phyloP scores from a whole-genome alignment of 2,329 filamentous ascomycete genomes.

The Fusarium sp. region DNA sequence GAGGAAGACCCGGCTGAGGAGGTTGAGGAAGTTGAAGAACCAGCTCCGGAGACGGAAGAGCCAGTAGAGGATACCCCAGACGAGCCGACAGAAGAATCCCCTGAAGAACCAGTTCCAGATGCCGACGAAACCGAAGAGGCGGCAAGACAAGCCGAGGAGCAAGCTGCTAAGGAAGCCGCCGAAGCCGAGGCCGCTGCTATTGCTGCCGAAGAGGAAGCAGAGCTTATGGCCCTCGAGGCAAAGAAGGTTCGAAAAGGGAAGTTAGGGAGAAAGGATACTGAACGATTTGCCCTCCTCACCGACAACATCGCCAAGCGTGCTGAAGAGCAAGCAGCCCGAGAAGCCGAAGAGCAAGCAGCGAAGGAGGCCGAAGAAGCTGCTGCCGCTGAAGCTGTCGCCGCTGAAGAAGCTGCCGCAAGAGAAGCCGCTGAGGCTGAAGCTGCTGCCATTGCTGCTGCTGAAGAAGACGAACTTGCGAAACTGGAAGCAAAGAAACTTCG shows the following conservation, averaged over 20 bases:
- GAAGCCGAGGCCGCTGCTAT: conserved; percentile 48
- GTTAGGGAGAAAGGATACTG: conserved; percentile 58
- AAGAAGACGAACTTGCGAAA: conserved; percentile 33
- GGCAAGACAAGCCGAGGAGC: conserved; percentile 29
- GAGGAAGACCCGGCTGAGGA: conserved; percentile 37
- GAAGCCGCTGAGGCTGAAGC: conserved; percentile 30
- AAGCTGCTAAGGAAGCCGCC: conserved; percentile 33
- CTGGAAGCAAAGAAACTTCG: conserved; percentile 33
- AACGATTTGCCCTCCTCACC: conserved; percentile 55
- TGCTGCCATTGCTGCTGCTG: conserved; percentile 21
- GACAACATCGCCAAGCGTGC: conserved; percentile 51
- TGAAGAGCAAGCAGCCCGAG: conserved; percentile 50
- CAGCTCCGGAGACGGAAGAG: conserved; percentile 4
- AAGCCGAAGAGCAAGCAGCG: conserved; percentile 39
- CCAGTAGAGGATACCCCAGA: conserved; percentile 10
- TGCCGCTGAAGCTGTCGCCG: conserved; percentile 33
- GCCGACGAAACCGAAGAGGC: conserved; percentile 9
- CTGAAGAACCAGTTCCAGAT: background rate
- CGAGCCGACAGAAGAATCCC: conserved; percentile 1
- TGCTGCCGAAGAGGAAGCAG: conserved; percentile 49
- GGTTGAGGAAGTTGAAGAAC: conserved; percentile 33
- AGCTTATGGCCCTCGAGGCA: conserved; percentile 56
- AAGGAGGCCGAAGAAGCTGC: conserved; percentile 19
- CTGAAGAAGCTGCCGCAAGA: conserved; percentile 42
- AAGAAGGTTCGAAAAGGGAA: conserved; percentile 64